Evolutionary conservation across 1,284 basidiomycete genomes (phyloP).

Genomic region (Sporisorium reilianum): DNA sequence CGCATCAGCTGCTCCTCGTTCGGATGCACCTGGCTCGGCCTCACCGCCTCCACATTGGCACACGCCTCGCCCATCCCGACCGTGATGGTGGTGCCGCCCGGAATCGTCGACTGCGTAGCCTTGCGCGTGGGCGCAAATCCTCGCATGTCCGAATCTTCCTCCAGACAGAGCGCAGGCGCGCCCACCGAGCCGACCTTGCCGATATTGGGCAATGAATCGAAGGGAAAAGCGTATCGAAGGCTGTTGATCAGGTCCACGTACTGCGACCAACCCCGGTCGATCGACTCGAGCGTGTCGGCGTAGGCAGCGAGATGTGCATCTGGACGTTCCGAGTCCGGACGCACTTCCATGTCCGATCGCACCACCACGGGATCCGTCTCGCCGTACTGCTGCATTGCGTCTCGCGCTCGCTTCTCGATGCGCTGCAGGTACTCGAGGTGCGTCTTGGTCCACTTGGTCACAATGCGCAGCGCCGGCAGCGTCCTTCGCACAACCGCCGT

Average conservation of each 20-base stretch:
- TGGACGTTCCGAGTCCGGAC: slow-evolving; percentile 28
- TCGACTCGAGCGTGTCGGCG: slow-evolving; percentile 53
- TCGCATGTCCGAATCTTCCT: slow-evolving; percentile 90
- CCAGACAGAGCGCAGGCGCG: slow-evolving; percentile 74
- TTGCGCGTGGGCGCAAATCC: slow-evolving; percentile 86
- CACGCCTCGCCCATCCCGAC: slow-evolving; percentile 54
- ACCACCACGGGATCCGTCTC: slow-evolving; percentile 28
- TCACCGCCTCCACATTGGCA: slow-evolving; percentile 33
- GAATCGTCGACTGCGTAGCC: slow-evolving; percentile 65
- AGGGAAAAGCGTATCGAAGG: slow-evolving; percentile 79
- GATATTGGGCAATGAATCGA: slow-evolving; percentile 74
- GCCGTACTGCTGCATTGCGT: slow-evolving; percentile 35
- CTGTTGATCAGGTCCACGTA: slow-evolving; percentile 79
- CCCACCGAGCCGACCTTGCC: slow-evolving; percentile 68
- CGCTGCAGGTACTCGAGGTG: slow-evolving; percentile 79
- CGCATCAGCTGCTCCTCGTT: slow-evolving; percentile 96
- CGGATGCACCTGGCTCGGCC: slow-evolving; percentile 78
- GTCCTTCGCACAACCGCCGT: slow-evolving; percentile 86
- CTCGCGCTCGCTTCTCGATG: slow-evolving; percentile 47
- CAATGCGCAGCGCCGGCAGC: slow-evolving; percentile 86
- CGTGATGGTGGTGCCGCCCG: slow-evolving; percentile 36
- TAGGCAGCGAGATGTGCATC: slow-evolving; percentile 59
- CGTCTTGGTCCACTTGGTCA: slow-evolving; percentile 86
- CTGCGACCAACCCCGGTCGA: slow-evolving; percentile 76
- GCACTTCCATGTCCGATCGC: slow-evolving; percentile 32